Evolutionary conservation across 2,329 filamentous ascomycete genomes (phyloP).

Genomic region (Tolypocladium pustulatum): DNA sequence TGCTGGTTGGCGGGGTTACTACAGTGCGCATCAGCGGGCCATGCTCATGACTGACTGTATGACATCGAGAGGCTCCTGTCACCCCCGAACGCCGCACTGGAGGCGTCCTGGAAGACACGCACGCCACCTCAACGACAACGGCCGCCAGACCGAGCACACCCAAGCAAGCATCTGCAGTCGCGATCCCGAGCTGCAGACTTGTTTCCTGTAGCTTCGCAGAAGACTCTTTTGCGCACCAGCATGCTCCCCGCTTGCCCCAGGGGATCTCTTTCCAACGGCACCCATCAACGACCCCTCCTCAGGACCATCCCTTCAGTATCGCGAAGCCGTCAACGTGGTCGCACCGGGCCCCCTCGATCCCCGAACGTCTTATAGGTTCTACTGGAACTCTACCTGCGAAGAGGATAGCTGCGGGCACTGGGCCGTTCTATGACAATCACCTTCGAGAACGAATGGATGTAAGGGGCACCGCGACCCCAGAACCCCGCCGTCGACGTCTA

Average conservation of each 20-base stretch:
- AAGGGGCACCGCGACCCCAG: constrained; percentile 2
- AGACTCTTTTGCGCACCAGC: neutral
- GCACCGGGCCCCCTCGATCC: neutral
- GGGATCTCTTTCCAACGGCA: neutral
- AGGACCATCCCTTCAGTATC: neutral
- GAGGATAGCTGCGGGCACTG: neutral
- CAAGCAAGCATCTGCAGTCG: neutral
- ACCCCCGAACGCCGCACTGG: neutral
- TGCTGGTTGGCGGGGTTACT: neutral
- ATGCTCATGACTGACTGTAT: neutral
- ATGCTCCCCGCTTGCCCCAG: neutral
- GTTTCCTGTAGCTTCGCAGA: neutral
- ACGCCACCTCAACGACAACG: neutral
- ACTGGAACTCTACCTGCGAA: neutral
- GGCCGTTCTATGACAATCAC: neutral
- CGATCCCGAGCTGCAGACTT: neutral
- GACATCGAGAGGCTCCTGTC: neutral
- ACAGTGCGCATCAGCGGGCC: neutral
- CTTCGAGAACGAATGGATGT: constrained; percentile 4
- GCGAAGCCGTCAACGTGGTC: neutral
- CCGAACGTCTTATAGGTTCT: neutral
- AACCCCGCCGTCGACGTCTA: constrained; percentile 10
- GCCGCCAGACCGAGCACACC: neutral
- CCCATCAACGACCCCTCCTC: neutral
- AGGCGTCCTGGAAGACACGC: neutral